A percentile compares a stretch with the other conserved stretches of the same genome.
These are phyloP conservation scores for Trametes cubensis DNA, from an alignment of 768 basidiomycete species.

Conservation along the genomic window DNA sequence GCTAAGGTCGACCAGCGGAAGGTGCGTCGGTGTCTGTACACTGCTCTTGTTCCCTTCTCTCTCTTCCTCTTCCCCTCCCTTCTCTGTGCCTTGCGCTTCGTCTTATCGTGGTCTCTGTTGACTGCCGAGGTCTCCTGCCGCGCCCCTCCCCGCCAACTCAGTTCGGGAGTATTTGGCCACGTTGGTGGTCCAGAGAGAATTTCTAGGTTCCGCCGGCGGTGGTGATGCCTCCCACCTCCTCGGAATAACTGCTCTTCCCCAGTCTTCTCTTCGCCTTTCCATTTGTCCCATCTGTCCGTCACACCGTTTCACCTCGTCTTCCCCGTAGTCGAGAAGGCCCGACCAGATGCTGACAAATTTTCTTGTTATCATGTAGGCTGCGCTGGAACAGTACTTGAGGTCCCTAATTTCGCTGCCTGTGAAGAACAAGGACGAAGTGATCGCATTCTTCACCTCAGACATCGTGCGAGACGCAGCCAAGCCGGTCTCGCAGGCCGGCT, in stretches of 20 bases:
- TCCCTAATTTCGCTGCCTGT: conserved; percentile 79
- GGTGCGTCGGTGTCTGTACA: conserved; percentile 47
- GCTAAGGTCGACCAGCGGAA: conserved; percentile 96
- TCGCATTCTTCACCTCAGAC: conserved; percentile 91
- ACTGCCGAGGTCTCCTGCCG: conserved; percentile 1
- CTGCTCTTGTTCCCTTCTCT: not conserved
- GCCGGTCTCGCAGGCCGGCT: conserved; percentile 76
- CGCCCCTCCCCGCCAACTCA: not conserved
- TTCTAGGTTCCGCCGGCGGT: conserved; percentile 10
- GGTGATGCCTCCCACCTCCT: conserved; percentile 15
- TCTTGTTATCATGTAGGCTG: conserved; percentile 46
- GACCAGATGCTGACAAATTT: conserved; percentile 15
- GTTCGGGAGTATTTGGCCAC: conserved; percentile 11
- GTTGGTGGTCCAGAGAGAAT: not conserved
- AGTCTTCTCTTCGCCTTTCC: not conserved
- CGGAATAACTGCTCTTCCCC: conserved; percentile 2
- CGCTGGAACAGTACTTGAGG: conserved; percentile 86
- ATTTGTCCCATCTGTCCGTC: not conserved
- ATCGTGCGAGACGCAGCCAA: conserved; percentile 75
- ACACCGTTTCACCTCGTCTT: conserved; percentile 6
- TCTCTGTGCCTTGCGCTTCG: conserved; percentile 6
- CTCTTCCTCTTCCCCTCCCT: not conserved
- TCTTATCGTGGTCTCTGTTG: conserved; percentile 1
- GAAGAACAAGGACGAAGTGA: conserved; percentile 87
- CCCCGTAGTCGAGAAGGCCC: conserved; percentile 3